phyloP scores from a whole-genome alignment of 179 eudicot genomes.

The Heliamphora ciliata region DNA sequence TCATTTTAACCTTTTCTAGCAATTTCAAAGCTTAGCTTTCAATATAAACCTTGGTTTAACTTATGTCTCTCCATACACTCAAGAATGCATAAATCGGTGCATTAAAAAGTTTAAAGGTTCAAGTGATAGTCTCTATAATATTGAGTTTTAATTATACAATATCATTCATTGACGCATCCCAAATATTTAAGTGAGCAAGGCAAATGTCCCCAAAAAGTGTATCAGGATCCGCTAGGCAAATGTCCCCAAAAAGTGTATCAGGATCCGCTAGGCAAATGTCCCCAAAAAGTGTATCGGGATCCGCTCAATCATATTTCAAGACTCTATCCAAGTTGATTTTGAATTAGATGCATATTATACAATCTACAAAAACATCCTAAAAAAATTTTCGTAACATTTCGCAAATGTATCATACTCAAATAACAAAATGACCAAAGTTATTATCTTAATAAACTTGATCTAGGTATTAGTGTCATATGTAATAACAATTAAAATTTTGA shows the following conservation, averaged over 20 bases:
- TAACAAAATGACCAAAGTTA: background rate
- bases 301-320: background rate
- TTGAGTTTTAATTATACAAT: background rate
- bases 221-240: too few species aligned
- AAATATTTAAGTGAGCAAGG: too few species aligned
- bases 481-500: background rate
- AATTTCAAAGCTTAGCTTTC: too few species aligned
- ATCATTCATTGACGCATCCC: background rate
- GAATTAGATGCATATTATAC: background rate
- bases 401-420: background rate
- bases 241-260: too few species aligned
- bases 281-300: background rate
- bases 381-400: background rate
- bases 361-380: background rate
- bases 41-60: too few species aligned
- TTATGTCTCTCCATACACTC: background rate
- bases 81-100: background rate
- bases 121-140: background rate
- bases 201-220: too few species aligned
- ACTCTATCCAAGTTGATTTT: background rate
- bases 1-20: too few species aligned
- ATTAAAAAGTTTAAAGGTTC: background rate
- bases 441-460: background rate
- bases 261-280: too few species aligned
- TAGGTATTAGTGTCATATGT: background rate